Percentiles rank a stretch among this genome's conserved stretches.
phyloP scores from a whole-genome alignment of 345 rosid genomes.

The Brassica incana region DNA sequence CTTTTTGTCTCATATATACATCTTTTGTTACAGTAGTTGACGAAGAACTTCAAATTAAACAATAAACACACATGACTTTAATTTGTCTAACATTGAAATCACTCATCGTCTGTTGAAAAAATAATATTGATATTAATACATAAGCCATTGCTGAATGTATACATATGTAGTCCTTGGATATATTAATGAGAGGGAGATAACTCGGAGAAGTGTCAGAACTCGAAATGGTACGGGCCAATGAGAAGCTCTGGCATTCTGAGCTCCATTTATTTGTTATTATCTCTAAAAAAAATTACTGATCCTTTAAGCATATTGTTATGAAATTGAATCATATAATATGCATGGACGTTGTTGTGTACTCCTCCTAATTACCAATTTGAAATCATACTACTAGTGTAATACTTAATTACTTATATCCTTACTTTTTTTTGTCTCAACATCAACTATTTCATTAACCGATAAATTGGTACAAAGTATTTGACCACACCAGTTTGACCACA shows the following conservation, averaged over 20 bases:
- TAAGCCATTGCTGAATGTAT: background rate
- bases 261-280: constrained; percentile 12
- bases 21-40: background rate
- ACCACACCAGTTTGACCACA: no score
- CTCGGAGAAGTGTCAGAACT: constrained; percentile 32
- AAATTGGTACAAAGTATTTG: no score
- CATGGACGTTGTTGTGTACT: background rate
- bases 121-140: background rate
- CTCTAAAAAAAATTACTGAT: background rate
- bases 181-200: constrained; percentile 19
- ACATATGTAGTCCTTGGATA: background rate
- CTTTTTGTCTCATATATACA: background rate
- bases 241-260: constrained; percentile 16
- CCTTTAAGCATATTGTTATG: constrained; percentile 7
- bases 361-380: background rate
- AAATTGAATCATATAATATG: background rate
- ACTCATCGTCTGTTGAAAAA: background rate
- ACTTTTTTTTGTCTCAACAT: background rate
- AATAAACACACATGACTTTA: background rate
- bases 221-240: constrained; percentile 31
- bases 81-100: background rate
- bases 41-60: background rate
- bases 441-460: no score
- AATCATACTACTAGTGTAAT: background rate
- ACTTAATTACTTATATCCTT: background rate